phyloP scores from a whole-genome alignment of 23 red algal genomes.

The Chondrus crispus region DNA sequence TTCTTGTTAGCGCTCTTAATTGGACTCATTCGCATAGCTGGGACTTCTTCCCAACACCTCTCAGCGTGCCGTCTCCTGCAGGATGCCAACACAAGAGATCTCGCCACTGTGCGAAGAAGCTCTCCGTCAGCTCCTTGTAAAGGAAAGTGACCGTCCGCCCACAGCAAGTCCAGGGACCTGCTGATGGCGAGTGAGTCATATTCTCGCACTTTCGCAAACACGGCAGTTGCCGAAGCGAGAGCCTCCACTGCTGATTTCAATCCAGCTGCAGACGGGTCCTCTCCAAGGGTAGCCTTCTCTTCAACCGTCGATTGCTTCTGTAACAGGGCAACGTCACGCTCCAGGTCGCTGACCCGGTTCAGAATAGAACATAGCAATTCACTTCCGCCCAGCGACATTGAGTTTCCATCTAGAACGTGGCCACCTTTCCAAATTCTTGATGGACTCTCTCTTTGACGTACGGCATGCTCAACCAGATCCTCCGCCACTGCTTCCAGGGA shows the following conservation, averaged over 20 bases:
- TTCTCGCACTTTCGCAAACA: background rate
- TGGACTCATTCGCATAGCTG: too few relatives aligned
- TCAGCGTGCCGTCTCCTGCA: too few relatives aligned
- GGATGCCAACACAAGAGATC: background rate
- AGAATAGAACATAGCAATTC: background rate
- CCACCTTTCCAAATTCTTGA: too few relatives aligned
- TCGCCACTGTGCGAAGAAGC: background rate
- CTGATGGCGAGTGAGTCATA: background rate
- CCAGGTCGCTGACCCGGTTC: background rate
- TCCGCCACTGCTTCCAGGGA: background rate
- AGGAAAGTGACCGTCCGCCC: background rate
- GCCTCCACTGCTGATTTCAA: constrained; percentile 4
- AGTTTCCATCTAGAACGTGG: background rate
- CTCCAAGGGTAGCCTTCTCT: background rate
- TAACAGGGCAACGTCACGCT: background rate
- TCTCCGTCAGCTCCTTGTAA: background rate
- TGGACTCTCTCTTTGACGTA: background rate
- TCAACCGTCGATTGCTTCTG: background rate
- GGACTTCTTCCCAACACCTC: too few relatives aligned
- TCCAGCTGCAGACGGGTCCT: constrained; percentile 11
- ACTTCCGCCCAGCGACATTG: background rate
- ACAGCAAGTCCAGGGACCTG: background rate
- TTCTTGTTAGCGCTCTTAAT: too few relatives aligned
- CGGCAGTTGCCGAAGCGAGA: background rate
- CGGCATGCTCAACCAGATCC: background rate